Percentiles rank a stretch among this genome's conserved stretches.
Evolutionary conservation across 768 basidiomycete species (phyloP).

Genomic region (Naganishia vishniacii): DNA sequence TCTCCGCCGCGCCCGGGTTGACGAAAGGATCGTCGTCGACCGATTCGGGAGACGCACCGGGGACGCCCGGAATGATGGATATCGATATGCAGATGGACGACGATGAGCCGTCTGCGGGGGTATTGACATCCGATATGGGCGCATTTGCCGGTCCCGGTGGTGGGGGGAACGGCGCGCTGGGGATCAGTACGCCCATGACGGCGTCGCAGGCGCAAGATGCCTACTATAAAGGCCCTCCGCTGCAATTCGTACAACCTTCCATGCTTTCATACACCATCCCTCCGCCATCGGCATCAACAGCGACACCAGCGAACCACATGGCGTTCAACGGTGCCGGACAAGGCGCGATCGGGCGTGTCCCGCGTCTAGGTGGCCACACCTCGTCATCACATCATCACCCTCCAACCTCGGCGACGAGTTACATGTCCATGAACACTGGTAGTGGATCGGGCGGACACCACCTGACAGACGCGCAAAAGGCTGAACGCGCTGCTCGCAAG

Average conservation of each 20-base stretch:
- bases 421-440: background rate
- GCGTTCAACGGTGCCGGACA: conserved; percentile 24
- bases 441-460: conserved; percentile 23
- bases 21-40: conserved; percentile 19
- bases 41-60: conserved; percentile 34
- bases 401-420: too few species aligned
- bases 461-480: conserved; percentile 34
- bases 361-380: conserved; percentile 11
- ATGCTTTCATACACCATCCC: conserved; percentile 37
- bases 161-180: background rate
- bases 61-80: conserved; percentile 48
- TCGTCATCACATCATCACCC: background rate
- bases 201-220: background rate
- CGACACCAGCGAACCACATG: conserved; percentile 17
- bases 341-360: conserved; percentile 18
- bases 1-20: conserved; percentile 20
- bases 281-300: background rate
- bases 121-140: background rate
- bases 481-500: conserved; percentile 40
- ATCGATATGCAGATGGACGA: conserved; percentile 45
- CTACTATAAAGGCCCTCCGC: conserved; percentile 14
- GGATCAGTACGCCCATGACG: background rate
- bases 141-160: background rate
- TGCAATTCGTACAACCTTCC: conserved; percentile 38
- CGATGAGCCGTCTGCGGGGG: conserved; percentile 13